Conservation (phyloP, 2,329 filamentous ascomycete species). For the Sarocladium oryzae region DNA sequence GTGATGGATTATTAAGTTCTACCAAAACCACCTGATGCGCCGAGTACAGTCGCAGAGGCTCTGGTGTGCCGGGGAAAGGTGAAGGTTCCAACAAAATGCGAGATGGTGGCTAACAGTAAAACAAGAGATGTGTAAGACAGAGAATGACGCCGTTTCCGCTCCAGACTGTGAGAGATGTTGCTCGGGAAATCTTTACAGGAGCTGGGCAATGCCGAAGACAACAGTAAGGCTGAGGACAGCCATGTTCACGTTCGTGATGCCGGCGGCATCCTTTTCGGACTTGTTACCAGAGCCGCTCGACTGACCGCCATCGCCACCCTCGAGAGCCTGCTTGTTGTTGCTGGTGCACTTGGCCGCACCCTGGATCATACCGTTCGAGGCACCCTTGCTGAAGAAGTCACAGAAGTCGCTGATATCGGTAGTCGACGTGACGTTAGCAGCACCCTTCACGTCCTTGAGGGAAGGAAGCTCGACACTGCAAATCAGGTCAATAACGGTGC, state of each 20-base stretch:
- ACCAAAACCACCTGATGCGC: slow-evolving; percentile 16
- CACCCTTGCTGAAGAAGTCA: slow-evolving; percentile 40
- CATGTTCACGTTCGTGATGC: slow-evolving; percentile 39
- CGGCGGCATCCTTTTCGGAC: slow-evolving; percentile 33
- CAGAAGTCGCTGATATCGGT: slow-evolving; percentile 52
- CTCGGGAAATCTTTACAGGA: slow-evolving; percentile 38
- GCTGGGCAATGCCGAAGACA: slow-evolving; percentile 40
- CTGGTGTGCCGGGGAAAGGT: slow-evolving; percentile 15
- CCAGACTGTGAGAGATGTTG: slow-evolving; percentile 1
- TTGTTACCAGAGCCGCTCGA: slow-evolving; percentile 19
- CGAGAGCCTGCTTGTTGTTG: slow-evolving; percentile 47
- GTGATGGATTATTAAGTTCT: slow-evolving; percentile 39
- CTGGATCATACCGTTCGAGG: slow-evolving; percentile 31
- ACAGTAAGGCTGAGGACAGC: slow-evolving; percentile 40
- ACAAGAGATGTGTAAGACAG: slow-evolving; percentile 22
- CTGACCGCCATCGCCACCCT: slow-evolving; percentile 29
- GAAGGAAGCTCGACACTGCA: slow-evolving; percentile 64
- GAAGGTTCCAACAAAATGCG: slow-evolving; percentile 22
- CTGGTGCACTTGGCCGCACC: slow-evolving; percentile 43
- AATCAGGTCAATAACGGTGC: not conserved
- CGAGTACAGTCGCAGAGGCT: slow-evolving; percentile 10
- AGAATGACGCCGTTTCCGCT: slow-evolving; percentile 26
- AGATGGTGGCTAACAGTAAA: slow-evolving; percentile 28
- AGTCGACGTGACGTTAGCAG: slow-evolving; percentile 63
- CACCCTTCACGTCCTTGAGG: slow-evolving; percentile 63